Evolutionary conservation across 2,329 filamentous ascomycete genomes (phyloP).

Genomic region (Penicillium capsulatum): DNA sequence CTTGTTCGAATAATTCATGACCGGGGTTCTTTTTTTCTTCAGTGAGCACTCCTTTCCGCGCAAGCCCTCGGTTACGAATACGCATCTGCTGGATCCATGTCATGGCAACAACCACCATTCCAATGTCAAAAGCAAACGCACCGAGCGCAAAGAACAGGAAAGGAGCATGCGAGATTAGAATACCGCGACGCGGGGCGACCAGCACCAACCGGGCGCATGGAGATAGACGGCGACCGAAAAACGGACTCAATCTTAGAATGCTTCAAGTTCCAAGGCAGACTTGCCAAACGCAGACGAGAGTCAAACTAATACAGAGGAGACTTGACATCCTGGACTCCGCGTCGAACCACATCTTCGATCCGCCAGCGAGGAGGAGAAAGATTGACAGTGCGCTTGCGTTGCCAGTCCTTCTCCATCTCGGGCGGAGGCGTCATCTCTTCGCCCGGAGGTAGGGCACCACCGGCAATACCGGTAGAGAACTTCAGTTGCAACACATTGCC

Average conservation of each 20-base stretch:
- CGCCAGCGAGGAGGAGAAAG: constrained; percentile 71
- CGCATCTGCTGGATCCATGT: constrained; percentile 6
- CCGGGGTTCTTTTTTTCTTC: constrained; percentile 16
- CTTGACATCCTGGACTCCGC: constrained; percentile 73
- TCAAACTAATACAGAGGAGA: constrained; percentile 58
- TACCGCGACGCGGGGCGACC: constrained; percentile 31
- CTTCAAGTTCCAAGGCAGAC: constrained; percentile 11
- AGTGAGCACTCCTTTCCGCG: constrained; percentile 5
- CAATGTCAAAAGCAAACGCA: constrained; percentile 14
- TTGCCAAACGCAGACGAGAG: constrained; percentile 13
- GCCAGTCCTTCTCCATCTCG: constrained; percentile 68
- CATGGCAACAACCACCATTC: constrained; percentile 9
- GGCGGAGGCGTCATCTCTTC: constrained; percentile 59
- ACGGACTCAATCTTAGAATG: constrained; percentile 14
- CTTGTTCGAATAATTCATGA: constrained; percentile 25
- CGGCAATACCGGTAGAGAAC: constrained; percentile 93
- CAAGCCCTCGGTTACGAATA: constrained; percentile 2
- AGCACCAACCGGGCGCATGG: constrained; percentile 32
- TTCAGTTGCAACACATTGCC: constrained; percentile 91
- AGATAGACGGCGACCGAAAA: constrained; percentile 2
- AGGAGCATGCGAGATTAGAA: constrained; percentile 10
- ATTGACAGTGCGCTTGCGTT: constrained; percentile 49
- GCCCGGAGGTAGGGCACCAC: constrained; percentile 72
- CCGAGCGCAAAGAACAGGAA: constrained; percentile 7
- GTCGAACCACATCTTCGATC: constrained; percentile 67